Percentiles rank a stretch among this genome's conserved stretches.
Evolutionary conservation across 495 filamentous ascomycete genomes (phyloP).

Genomic region (Penicillium herquei): DNA sequence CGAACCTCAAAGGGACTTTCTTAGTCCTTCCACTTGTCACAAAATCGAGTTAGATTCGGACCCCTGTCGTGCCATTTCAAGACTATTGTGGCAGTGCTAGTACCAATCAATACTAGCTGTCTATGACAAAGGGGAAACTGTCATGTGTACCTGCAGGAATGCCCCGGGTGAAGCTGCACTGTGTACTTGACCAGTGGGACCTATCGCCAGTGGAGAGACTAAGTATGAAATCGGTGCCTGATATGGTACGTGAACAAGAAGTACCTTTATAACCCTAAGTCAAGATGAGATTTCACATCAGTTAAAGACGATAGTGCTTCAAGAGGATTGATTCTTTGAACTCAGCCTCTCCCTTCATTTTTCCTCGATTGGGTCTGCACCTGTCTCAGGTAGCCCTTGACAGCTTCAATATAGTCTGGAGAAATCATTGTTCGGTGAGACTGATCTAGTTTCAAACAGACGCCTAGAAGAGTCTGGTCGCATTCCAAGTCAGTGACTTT

Average conservation of each 20-base stretch:
- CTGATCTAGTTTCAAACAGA: background rate
- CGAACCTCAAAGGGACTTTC: conserved; percentile 31
- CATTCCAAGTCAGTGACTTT: conserved; percentile 4
- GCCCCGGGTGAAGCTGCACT: conserved; percentile 18
- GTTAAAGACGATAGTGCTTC: background rate
- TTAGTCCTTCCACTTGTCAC: conserved; percentile 5
- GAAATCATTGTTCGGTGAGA: background rate
- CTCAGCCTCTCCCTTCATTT: no score
- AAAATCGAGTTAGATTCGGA: no score
- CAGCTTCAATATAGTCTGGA: background rate
- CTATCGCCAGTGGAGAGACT: conserved; percentile 5
- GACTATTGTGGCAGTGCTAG: conserved; percentile 5
- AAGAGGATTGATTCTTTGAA: no score
- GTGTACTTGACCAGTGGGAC: conserved; percentile 17
- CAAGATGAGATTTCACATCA: background rate
- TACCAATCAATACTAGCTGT: conserved; percentile 21
- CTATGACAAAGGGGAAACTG: conserved; percentile 12
- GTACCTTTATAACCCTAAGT: background rate
- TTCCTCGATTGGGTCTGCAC: no score
- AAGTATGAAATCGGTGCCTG: conserved; percentile 23
- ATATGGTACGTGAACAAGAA: background rate
- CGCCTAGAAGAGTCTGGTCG: background rate
- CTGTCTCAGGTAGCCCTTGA: no score
- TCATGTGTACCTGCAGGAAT: conserved; percentile 13
- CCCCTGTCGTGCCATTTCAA: no score